Evolutionary conservation across 192 early-diverging fungal genomes (phyloP), one percentile per base, ranked within the genome.

Genomic region (Jimgerdemannia flammicorona): DNA sequence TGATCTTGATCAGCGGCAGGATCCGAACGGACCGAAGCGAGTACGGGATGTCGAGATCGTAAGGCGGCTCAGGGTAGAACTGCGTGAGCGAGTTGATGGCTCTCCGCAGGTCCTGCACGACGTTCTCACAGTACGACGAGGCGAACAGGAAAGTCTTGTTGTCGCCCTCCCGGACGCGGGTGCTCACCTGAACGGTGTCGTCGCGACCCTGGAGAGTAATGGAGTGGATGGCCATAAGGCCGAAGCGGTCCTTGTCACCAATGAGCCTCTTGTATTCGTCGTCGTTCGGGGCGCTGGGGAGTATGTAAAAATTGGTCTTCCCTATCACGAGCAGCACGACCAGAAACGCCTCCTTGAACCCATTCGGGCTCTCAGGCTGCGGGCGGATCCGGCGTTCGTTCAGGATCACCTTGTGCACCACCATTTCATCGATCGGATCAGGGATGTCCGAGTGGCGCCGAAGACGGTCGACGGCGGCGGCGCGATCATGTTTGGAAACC

Each of bases 251-350:
- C 6, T 76, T 72, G 3, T 72, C 76, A 14, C 49, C 49, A 4
- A 81, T 41, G 14, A 54, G 20, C 10, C 77, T 77, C 7, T 74
- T 64, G 65, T 78, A 74, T 7, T 75, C 67, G 3, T 74, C 74
- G 39, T 72, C 70, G 20, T 40, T n/a, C 17, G 11, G 7, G 6
- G 39, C 67, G 3, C 20, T 64, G 42, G 80, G 80, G 20, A 78
- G 66, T 3, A 81, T 29, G 44, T 81, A 81, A 8, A 81, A 63
- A 43, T 76, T 81, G 67, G 70, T 74, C 64, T 75, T 74, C 19
- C 80, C 80, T 43, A 81, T 72, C 18, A 76, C 80, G 4, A 81
- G 63, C 3, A 75, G 29, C 7, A 81, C 67, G 10, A 67, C 49
- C 3, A 29, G 17, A 54, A 74, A 81, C 3, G 77, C 42, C 64